Evolutionary conservation across 345 rosid species (phyloP).

Genomic region (Turritis glabra): DNA sequence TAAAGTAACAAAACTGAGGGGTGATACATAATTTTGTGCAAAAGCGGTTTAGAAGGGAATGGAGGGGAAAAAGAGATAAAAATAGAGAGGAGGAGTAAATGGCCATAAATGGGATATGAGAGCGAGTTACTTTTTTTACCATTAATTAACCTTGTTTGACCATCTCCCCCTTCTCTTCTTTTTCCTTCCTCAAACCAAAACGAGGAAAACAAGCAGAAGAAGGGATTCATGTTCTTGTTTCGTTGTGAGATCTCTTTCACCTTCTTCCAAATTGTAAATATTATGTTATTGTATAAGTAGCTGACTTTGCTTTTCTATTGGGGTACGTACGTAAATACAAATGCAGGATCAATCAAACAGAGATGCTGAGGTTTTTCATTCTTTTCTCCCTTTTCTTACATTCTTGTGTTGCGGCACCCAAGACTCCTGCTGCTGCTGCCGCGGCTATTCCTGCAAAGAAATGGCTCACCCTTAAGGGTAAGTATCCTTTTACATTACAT

Average conservation of each 20-base stretch:
- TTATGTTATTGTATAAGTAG: background rate
- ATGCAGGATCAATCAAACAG: conserved; percentile 21
- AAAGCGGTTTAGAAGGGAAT: conserved; percentile 28
- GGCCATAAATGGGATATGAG: conserved; percentile 34
- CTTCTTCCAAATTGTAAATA: background rate
- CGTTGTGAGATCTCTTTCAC: conserved; percentile 20
- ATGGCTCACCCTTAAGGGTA: conserved; percentile 70
- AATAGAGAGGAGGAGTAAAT: conserved; percentile 25
- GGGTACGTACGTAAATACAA: conserved; percentile 13
- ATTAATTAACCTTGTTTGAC: conserved; percentile 26
- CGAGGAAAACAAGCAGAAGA: conserved; percentile 28
- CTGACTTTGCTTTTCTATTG: background rate
- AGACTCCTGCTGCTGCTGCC: background rate
- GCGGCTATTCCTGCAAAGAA: conserved; percentile 36
- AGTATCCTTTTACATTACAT: background rate
- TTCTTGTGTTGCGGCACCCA: conserved; percentile 38
- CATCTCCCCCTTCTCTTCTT: conserved; percentile 19
- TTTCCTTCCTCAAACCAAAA: conserved; percentile 1
- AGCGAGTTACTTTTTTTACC: conserved; percentile 30
- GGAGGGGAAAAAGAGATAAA: conserved; percentile 25
- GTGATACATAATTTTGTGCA: background rate
- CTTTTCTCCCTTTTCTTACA: conserved; percentile 48
- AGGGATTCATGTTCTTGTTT: conserved; percentile 26
- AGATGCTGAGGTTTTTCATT: conserved; percentile 56
- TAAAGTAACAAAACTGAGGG: background rate